These are phyloP conservation scores for Phytophthora constricta DNA, from an alignment of 352 stramenopile genomes.

Conservation along the genomic window DNA sequence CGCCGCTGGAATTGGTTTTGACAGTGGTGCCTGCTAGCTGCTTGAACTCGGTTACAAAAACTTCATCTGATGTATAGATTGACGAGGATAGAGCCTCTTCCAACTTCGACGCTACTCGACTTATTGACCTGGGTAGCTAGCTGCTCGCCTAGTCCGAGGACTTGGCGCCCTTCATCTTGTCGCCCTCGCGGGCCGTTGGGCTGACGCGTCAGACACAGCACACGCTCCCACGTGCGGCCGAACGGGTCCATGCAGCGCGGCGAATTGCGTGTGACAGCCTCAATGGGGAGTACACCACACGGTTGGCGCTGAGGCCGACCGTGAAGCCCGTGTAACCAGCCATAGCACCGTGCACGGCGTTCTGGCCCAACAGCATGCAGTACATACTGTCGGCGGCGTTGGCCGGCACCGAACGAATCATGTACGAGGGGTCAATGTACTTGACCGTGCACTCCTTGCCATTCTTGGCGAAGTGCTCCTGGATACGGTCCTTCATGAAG, in stretches of 20 bases:
- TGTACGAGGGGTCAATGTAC: slow-evolving; percentile 99
- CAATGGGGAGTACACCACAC: slow-evolving; percentile 93
- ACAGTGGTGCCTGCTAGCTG: too few relatives aligned
- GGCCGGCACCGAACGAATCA: slow-evolving; percentile 94
- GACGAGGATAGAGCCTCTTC: slow-evolving; percentile 12
- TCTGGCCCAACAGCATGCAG: slow-evolving; percentile 98
- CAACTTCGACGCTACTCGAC: slow-evolving; percentile 21
- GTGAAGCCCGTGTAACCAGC: slow-evolving; percentile 98
- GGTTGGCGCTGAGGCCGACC: slow-evolving; percentile 97
- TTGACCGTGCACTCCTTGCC: slow-evolving; percentile 93
- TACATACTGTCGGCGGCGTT: slow-evolving; percentile 95
- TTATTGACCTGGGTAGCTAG: slow-evolving; percentile 9
- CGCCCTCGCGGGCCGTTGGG: slow-evolving; percentile 83
- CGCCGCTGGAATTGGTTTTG: too few relatives aligned
- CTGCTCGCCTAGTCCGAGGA: slow-evolving; percentile 61
- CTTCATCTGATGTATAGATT: slow-evolving; percentile 28
- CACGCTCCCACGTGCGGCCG: slow-evolving; percentile 93
- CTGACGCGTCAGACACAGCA: slow-evolving; percentile 95
- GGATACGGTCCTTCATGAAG: slow-evolving; percentile 96
- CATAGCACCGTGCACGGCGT: slow-evolving; percentile 98
- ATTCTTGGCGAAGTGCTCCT: slow-evolving; percentile 93
- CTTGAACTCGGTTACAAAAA: too few relatives aligned
- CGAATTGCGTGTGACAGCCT: slow-evolving; percentile 87
- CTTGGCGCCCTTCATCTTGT: slow-evolving; percentile 58
- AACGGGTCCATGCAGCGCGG: slow-evolving; percentile 89